phyloP scores from a whole-genome alignment of 768 basidiomycete genomes.

The Mycena albidolilacea region DNA sequence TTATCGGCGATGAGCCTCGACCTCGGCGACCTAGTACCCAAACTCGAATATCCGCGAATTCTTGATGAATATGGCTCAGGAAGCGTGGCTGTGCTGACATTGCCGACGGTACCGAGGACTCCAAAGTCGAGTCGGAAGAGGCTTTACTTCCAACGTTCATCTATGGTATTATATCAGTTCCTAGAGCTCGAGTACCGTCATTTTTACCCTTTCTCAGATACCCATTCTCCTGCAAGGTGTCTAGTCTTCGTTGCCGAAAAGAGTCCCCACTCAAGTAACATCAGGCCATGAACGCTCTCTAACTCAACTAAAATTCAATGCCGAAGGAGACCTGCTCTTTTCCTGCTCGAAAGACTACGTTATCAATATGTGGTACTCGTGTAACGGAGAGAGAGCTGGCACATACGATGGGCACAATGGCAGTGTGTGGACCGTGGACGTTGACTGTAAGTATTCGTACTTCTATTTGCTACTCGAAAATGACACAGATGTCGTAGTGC shows the following conservation, averaged over 20 bases:
- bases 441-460: conserved; percentile 81
- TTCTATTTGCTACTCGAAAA: conserved; percentile 1
- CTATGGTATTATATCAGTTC: conserved; percentile 23
- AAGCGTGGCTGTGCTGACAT: no score
- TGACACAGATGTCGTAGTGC: conserved; percentile 57
- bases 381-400: conserved; percentile 97
- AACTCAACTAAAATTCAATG: conserved; percentile 98
- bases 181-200: background rate
- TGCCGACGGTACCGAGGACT: no score
- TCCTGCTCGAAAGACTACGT: conserved; percentile 95
- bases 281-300: conserved; percentile 96
- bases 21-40: no score
- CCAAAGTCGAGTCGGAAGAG: no score
- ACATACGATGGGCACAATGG: conserved; percentile 98
- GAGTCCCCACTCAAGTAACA: conserved; percentile 7
- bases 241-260: background rate
- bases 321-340: conserved; percentile 96
- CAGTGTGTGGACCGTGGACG: conserved; percentile 95
- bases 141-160: background rate
- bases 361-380: conserved; percentile 97
- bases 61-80: no score
- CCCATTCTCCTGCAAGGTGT: conserved; percentile 83
- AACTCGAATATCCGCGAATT: no score
- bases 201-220: conserved; percentile 58
- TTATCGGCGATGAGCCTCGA: no score